phyloP scores from a whole-genome alignment of 2,329 filamentous ascomycete genomes.

The Penicillium sp. region DNA sequence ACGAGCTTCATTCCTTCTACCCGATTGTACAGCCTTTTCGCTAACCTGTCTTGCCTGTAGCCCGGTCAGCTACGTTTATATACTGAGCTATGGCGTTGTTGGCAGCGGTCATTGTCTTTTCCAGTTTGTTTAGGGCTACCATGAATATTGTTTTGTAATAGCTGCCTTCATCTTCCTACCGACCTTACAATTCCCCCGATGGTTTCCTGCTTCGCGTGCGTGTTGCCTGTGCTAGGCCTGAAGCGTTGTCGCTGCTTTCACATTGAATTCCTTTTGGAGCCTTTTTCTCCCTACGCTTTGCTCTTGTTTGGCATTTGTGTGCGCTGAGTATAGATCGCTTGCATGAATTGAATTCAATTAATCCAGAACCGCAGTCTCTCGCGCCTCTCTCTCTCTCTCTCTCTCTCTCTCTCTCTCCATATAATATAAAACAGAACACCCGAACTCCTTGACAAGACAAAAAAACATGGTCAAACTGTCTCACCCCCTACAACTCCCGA shows the following conservation, averaged over 20 bases:
- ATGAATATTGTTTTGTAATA: constrained; percentile 13
- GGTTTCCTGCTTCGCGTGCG: not conserved
- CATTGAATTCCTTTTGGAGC: not conserved
- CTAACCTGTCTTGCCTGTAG: not conserved
- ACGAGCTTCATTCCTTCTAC: not conserved
- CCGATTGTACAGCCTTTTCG: constrained; percentile 16
- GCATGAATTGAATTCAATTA: not conserved
- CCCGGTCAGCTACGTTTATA: constrained; percentile 3
- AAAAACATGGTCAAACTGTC: not conserved
- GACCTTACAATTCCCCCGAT: constrained; percentile 11
- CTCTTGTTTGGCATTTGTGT: not conserved
- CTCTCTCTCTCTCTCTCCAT: no score
- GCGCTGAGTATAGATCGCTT: not conserved
- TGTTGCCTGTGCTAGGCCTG: not conserved
- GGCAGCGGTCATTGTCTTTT: not conserved
- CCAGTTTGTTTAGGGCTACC: not conserved
- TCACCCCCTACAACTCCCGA: not conserved
- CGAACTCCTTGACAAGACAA: not conserved
- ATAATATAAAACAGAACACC: not conserved
- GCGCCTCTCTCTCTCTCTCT: not conserved
- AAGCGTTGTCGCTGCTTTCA: not conserved
- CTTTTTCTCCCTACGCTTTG: not conserved
- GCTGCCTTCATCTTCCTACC: not conserved
- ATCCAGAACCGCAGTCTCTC: not conserved
- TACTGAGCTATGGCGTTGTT: constrained; percentile 9